Base-by-base conservation (phyloP, 805 yeast genomes). In the Barnettozyma pratensis region DNA sequence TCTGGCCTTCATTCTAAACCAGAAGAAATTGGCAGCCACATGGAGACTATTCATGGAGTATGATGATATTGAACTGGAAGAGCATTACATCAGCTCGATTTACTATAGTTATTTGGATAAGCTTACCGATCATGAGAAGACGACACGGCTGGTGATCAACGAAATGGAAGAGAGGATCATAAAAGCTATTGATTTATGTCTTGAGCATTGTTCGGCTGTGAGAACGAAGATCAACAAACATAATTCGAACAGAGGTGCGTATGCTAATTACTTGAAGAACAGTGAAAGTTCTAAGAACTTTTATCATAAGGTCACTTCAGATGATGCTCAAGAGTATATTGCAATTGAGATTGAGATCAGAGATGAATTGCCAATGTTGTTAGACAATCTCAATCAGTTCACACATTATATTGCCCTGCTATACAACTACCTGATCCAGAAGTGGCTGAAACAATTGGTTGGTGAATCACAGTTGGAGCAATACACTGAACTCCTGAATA, bases 41-140 rank as follows among this genome's bases (percentile, higher is more conserved):
- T 70, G 74, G 74, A 51, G 58, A 28, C 30, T 39, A 0, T 48
- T 71, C 26, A 56, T 67, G 44, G 61, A 61, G n/a, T 50, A 58
- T 31, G 63, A 56, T n/a, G 58, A 53, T n/a, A 25, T 31, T 1
- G 45, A 46, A 7, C 29, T 41, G 6, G 59, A 60, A 10, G 52
- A 47, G 6, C 47, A 50, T 28, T 61, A 57, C 37, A 56, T 61
- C 41, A 51, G 55, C 25, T 61, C 71, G 3, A 61, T 63, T 6
- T 61, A 62, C 43, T 54, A 55, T 1, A 54, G 61, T 6, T 67
- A 68, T 49, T 35, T 56, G 2, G 60, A 62, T 25, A 63, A 61
- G 43, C 37, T 66, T 3, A 39, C 48, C 6, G 55, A 51, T 12
- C 66, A 62, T 36, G 68, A 66, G 38, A 47, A 51, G 12, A 53